phyloP scores from a whole-genome alignment of 495 filamentous ascomycete species.

The Cryomyces minteri region DNA sequence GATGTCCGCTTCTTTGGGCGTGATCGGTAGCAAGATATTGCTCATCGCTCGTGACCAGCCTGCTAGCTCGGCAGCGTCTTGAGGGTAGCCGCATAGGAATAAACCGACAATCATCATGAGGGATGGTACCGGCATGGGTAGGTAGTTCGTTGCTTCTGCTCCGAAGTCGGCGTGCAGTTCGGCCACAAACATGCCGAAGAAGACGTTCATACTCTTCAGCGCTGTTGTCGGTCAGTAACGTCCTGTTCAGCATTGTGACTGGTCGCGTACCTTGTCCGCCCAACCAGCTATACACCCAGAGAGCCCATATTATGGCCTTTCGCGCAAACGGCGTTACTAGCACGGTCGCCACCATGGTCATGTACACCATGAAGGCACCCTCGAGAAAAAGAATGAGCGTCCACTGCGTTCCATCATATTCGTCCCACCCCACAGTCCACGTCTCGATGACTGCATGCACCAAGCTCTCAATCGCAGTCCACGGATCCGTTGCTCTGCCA shows the following conservation, averaged over 20 bases:
- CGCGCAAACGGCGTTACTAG: constrained; percentile 10
- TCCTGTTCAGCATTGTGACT: neutral
- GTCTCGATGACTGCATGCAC: constrained; percentile 6
- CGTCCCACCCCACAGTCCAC: constrained; percentile 15
- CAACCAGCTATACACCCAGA: constrained; percentile 12
- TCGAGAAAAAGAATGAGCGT: constrained; percentile 13
- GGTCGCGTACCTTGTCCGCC: constrained; percentile 7
- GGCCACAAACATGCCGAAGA: constrained; percentile 13
- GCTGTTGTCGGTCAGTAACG: neutral
- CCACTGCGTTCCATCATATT: constrained; percentile 17
- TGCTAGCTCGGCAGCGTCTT: constrained; percentile 7
- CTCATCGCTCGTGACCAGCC: constrained; percentile 10
- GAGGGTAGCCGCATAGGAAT: constrained; percentile 13
- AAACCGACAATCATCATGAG: constrained; percentile 10
- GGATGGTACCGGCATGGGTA: constrained; percentile 9
- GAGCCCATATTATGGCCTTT: constrained; percentile 5
- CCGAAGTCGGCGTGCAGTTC: constrained; percentile 13
- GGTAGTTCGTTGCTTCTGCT: constrained; percentile 6
- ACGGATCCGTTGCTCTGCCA: constrained; percentile 7
- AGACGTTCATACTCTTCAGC: constrained; percentile 11
- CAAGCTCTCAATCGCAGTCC: constrained; percentile 8
- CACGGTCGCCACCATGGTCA: constrained; percentile 14
- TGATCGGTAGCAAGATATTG: constrained; percentile 6
- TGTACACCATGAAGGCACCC: constrained; percentile 14
- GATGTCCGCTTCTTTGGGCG: constrained; percentile 7